These are phyloP conservation scores for Echria macrotheca DNA, from an alignment of 495 filamentous ascomycete genomes.

Conservation along the genomic window DNA sequence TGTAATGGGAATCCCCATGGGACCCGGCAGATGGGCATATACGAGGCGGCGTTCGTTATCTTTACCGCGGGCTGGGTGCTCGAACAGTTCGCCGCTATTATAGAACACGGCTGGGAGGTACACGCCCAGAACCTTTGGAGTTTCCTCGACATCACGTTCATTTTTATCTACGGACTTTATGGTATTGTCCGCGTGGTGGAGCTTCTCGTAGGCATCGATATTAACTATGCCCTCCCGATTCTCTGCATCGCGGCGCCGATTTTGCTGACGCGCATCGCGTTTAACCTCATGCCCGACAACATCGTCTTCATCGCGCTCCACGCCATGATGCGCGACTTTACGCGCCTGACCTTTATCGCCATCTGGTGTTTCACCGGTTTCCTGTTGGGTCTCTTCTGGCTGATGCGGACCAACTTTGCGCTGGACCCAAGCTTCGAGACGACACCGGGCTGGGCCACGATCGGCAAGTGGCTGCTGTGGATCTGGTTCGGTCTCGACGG, in stretches of 20 bases:
- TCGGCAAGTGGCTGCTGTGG: conserved; percentile 64
- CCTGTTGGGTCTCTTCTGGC: conserved; percentile 56
- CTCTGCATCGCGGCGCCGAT: conserved; percentile 57
- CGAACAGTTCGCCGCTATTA: conserved; percentile 57
- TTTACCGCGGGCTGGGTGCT: conserved; percentile 57
- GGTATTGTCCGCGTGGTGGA: conserved; percentile 49
- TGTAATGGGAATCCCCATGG: conserved; percentile 37
- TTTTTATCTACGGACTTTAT: conserved; percentile 50
- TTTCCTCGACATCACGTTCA: conserved; percentile 60
- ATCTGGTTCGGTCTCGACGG: conserved; percentile 67
- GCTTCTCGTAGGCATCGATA: conserved; percentile 30
- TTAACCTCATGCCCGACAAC: conserved; percentile 62
- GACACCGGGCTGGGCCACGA: conserved; percentile 37
- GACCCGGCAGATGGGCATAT: conserved; percentile 37
- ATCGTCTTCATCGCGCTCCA: conserved; percentile 62
- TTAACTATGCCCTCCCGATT: conserved; percentile 50
- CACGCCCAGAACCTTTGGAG: conserved; percentile 65
- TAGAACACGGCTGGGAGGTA: conserved; percentile 65
- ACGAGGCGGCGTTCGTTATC: conserved; percentile 50
- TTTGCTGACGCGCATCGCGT: conserved; percentile 57
- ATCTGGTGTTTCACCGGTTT: conserved; percentile 63
- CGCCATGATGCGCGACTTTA: conserved; percentile 63
- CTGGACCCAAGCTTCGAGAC: conserved; percentile 21
- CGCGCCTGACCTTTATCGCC: conserved; percentile 53
- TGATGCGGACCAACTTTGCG: conserved; percentile 31